phyloP scores from a whole-genome alignment of 2,329 filamentous ascomycete genomes.

The Rhynchosporium secalis region DNA sequence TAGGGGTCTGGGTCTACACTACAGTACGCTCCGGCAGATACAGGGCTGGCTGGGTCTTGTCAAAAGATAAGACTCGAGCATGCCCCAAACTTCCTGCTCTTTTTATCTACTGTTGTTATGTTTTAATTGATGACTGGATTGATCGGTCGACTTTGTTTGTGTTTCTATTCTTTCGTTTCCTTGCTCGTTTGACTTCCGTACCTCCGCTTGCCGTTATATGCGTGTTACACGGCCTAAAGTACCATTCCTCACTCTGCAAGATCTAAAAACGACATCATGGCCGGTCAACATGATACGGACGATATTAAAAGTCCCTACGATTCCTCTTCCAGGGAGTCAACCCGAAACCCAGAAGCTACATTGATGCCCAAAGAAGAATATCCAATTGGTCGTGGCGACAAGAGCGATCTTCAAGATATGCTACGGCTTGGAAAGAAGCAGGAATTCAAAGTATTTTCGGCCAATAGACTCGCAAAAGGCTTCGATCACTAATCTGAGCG shows the following conservation, averaged over 20 bases:
- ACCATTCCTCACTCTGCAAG: background rate
- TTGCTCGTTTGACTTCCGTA: background rate
- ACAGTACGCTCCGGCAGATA: background rate
- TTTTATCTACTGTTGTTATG: background rate
- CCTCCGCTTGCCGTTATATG: background rate
- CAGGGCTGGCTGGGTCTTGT: background rate
- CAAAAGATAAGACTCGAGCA: conserved; percentile 8
- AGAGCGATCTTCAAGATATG: conserved; percentile 41
- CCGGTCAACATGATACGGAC: background rate
- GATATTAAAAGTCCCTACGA: conserved; percentile 16
- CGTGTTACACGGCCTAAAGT: background rate
- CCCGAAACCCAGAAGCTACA: conserved; percentile 17
- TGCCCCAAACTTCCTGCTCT: background rate
- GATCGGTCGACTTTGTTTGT: background rate
- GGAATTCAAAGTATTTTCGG: conserved; percentile 32
- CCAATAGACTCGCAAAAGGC: background rate
- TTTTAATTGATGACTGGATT: background rate
- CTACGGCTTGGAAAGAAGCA: conserved; percentile 38
- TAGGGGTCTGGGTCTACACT: background rate
- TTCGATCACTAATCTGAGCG: conserved; percentile 9
- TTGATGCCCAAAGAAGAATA: conserved; percentile 4
- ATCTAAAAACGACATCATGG: background rate
- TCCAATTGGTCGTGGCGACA: conserved; percentile 30
- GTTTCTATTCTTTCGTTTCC: background rate
- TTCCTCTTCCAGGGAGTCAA: conserved; percentile 19